Conservation (phyloP, 1,139 yeast genomes). For the Meyerozyma elateridarum region DNA sequence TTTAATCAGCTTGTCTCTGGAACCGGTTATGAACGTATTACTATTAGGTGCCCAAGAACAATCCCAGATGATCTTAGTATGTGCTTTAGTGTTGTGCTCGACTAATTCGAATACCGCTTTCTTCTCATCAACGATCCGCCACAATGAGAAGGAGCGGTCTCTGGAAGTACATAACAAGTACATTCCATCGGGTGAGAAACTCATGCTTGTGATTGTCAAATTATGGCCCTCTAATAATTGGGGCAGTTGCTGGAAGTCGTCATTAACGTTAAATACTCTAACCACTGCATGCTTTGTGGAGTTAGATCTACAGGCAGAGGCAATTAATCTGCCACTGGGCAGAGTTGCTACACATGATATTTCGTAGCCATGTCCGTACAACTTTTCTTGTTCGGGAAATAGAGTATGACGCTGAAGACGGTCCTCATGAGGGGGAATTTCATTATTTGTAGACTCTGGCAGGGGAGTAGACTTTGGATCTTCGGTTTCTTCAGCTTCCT, state of each 20-base stretch:
- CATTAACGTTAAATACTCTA: constrained; percentile 60
- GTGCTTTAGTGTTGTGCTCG: constrained; percentile 64
- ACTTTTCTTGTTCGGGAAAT: constrained; percentile 92
- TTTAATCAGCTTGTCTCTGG: constrained; percentile 80
- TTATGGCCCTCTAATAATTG: constrained; percentile 58
- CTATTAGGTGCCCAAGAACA: constrained; percentile 70
- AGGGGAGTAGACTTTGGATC: constrained; percentile 32
- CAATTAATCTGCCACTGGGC: constrained; percentile 61
- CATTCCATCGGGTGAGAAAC: constrained; percentile 68
- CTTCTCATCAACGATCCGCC: constrained; percentile 50
- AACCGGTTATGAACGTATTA: constrained; percentile 65
- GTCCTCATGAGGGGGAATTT: constrained; percentile 77
- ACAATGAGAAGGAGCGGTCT: constrained; percentile 81
- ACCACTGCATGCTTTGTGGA: constrained; percentile 80
- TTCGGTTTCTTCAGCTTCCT: constrained; percentile 31
- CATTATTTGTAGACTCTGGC: neutral
- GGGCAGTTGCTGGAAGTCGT: constrained; percentile 34
- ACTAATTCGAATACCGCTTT: constrained; percentile 38
- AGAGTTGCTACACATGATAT: constrained; percentile 74
- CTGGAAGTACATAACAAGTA: constrained; percentile 79
- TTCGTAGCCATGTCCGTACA: constrained; percentile 98
- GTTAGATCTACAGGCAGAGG: constrained; percentile 91
- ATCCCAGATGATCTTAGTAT: constrained; percentile 92
- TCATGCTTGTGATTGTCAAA: constrained; percentile 78
- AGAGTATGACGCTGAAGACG: constrained; percentile 86